phyloP scores from a whole-genome alignment of 257 asterid genomes.

The Ballota nigra region DNA sequence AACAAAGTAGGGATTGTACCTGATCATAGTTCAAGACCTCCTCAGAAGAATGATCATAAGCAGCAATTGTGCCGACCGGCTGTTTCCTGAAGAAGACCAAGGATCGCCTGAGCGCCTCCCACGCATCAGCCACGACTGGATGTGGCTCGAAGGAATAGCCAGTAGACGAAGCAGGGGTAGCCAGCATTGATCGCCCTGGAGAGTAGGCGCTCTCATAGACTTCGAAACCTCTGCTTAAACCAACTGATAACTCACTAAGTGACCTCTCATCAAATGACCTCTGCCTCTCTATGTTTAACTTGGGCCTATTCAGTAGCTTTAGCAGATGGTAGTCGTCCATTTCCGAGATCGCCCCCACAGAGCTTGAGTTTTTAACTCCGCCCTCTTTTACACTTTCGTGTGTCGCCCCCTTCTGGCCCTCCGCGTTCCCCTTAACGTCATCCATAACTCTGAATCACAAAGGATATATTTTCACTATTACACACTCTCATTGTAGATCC shows the following conservation, averaged over 20 bases:
- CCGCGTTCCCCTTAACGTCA: constrained; percentile 24
- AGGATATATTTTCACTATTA: constrained; percentile 7
- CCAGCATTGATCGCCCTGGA: constrained; percentile 57
- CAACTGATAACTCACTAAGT: constrained; percentile 64
- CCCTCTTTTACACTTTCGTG: constrained; percentile 33
- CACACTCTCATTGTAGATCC: not conserved
- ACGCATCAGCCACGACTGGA: constrained; percentile 80
- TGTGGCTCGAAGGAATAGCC: constrained; percentile 77
- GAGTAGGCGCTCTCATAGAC: constrained; percentile 50
- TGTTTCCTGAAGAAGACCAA: constrained; percentile 66
- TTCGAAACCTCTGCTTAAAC: constrained; percentile 52
- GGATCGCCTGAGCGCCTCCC: constrained; percentile 75
- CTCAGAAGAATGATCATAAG: constrained; percentile 78
- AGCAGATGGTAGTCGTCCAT: constrained; percentile 61
- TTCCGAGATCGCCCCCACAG: constrained; percentile 61
- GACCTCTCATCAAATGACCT: constrained; percentile 80
- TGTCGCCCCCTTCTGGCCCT: constrained; percentile 25
- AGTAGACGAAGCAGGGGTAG: constrained; percentile 58
- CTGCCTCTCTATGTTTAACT: constrained; percentile 60
- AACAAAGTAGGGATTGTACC: constrained; percentile 32
- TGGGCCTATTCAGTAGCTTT: constrained; percentile 65
- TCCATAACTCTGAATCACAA: constrained; percentile 29
- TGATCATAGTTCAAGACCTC: constrained; percentile 85
- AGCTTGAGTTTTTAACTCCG: constrained; percentile 56
- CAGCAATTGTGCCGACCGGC: constrained; percentile 88